Evolutionary conservation across 2,329 filamentous ascomycete genomes (phyloP).

Genomic region (Cytospora leucostoma): DNA sequence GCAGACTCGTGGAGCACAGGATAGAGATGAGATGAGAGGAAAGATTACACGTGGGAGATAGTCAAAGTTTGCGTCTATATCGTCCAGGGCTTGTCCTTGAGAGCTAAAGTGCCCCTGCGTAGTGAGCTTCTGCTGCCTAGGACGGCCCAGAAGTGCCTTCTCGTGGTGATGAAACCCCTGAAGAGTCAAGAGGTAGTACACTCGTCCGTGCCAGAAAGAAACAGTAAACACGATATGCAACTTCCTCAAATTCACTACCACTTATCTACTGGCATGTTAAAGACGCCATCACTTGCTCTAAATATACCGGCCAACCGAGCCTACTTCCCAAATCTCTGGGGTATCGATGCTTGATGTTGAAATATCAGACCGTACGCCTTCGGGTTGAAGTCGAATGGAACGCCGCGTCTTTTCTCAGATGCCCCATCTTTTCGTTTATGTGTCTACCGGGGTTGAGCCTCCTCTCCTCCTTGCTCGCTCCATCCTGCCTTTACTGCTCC

Average conservation of each 20-base stretch:
- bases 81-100: neutral
- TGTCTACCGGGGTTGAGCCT: conserved; percentile 22
- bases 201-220: neutral
- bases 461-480: neutral
- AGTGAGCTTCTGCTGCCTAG: too few relatives aligned
- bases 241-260: neutral
- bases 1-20: neutral
- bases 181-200: neutral
- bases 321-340: conserved; percentile 11
- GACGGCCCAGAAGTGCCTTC: too few relatives aligned
- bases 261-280: conserved; percentile 11
- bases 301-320: neutral
- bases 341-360: conserved; percentile 23
- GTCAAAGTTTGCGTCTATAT: neutral
- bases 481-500: neutral
- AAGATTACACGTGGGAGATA: neutral
- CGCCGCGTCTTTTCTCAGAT: conserved; percentile 15
- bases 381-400: conserved; percentile 27
- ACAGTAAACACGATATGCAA: neutral
- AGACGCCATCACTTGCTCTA: conserved; percentile 13
- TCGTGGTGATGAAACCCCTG: too few relatives aligned
- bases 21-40: neutral
- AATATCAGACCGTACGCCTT: conserved; percentile 18
- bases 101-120: too few relatives aligned
- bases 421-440: neutral